These are phyloP conservation scores for Entomortierella lignicola DNA, from an alignment of 192 early-diverging fungal species.

Conservation along the genomic window DNA sequence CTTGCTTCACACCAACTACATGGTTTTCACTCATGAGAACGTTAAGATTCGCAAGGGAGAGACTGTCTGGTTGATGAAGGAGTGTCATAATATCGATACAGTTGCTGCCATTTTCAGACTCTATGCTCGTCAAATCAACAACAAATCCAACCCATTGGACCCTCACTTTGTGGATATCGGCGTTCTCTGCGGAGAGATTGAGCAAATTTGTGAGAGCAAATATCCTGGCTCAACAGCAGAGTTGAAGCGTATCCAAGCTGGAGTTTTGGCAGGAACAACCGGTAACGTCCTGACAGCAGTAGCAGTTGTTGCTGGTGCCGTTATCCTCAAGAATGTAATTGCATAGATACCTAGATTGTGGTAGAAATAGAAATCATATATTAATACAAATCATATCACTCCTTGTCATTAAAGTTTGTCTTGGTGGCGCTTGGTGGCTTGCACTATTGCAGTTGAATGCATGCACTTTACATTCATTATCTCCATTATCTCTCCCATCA, in stretches of 20 bases:
- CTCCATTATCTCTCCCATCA: neutral
- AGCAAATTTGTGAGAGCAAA: constrained; percentile 33
- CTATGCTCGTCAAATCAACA: constrained; percentile 71
- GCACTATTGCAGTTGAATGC: no score
- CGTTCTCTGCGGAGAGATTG: constrained; percentile 61
- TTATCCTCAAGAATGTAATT: constrained; percentile 28
- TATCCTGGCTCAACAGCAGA: constrained; percentile 44
- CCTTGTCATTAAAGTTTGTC: no score
- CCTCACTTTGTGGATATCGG: constrained; percentile 74
- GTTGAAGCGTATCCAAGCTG: constrained; percentile 34
- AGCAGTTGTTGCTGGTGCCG: constrained; percentile 38
- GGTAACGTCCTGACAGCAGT: constrained; percentile 29
- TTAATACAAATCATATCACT: no score
- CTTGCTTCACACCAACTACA: constrained; percentile 87
- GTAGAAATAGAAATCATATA: no score
- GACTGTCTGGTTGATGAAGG: constrained; percentile 76
- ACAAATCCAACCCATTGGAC: constrained; percentile 69
- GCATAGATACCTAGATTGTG: no score
- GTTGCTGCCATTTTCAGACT: constrained; percentile 74
- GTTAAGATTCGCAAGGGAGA: constrained; percentile 96
- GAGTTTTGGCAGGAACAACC: constrained; percentile 40
- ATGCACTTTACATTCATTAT: neutral
- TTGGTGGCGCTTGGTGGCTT: no score
- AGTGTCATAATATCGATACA: constrained; percentile 63
- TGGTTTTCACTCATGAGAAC: constrained; percentile 75